phyloP scores from a whole-genome alignment of 805 yeast species.

The Debaryomyces prosopidis region DNA sequence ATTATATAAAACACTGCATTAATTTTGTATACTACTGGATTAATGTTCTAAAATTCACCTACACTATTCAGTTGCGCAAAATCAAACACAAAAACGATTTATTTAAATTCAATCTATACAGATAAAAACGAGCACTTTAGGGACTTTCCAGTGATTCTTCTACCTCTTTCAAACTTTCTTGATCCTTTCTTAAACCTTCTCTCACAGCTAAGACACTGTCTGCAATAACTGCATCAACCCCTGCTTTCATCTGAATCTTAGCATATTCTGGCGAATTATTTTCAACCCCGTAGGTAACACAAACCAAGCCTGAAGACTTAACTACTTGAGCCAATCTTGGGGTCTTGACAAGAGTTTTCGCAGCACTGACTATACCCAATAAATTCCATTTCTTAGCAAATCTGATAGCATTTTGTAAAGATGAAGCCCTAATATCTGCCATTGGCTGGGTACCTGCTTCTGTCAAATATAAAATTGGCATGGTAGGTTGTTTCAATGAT shows the following conservation, averaged over 20 bases:
- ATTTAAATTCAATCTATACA: background rate
- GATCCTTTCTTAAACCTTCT: constrained; percentile 59
- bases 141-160: constrained; percentile 14
- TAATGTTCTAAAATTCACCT: background rate
- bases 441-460: constrained; percentile 83
- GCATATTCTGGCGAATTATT: constrained; percentile 87
- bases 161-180: constrained; percentile 18
- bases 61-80: background rate
- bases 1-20: background rate
- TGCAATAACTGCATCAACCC: constrained; percentile 98
- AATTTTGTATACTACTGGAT: background rate
- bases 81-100: background rate
- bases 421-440: constrained; percentile 88
- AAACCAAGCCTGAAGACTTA: constrained; percentile 85
- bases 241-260: constrained; percentile 83
- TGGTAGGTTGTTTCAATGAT: constrained; percentile 88
- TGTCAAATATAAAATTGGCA: constrained; percentile 86
- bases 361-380: constrained; percentile 88
- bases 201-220: constrained; percentile 94
- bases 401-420: constrained; percentile 86
- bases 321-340: constrained; percentile 92
- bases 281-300: constrained; percentile 85
- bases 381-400: constrained; percentile 90
- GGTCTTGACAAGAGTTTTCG: constrained; percentile 80
- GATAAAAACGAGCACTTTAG: background rate